phyloP scores from a whole-genome alignment of 768 basidiomycete species.

The Pisolithus orientalis region DNA sequence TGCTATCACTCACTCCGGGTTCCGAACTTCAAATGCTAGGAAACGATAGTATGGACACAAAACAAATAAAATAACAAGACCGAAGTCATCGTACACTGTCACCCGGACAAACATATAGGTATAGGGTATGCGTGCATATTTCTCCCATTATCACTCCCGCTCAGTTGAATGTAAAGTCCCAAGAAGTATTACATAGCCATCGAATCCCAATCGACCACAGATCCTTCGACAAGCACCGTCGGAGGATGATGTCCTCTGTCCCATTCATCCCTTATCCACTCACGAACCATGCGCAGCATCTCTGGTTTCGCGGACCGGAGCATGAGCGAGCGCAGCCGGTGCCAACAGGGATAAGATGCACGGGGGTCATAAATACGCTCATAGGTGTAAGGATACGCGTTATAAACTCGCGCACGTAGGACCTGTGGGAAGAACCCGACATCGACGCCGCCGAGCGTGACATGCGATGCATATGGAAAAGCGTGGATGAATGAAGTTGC shows the following conservation, averaged over 20 bases:
- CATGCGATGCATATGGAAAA: slow-evolving; percentile 16
- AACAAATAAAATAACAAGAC: too few relatives aligned
- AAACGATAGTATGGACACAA: too few relatives aligned
- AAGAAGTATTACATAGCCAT: background rate
- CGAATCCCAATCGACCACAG: slow-evolving; percentile 11
- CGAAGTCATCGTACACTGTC: too few relatives aligned
- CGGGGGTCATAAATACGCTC: background rate
- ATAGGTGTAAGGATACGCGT: slow-evolving; percentile 1
- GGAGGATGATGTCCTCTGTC: slow-evolving; percentile 7
- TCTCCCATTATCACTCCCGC: too few relatives aligned
- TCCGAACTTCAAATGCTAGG: too few relatives aligned
- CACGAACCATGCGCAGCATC: slow-evolving; percentile 12
- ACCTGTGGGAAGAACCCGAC: slow-evolving; percentile 18
- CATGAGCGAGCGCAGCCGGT: slow-evolving; percentile 12
- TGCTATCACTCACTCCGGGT: too few relatives aligned
- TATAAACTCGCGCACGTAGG: slow-evolving; percentile 6
- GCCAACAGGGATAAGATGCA: slow-evolving; percentile 9
- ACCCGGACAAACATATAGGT: too few relatives aligned
- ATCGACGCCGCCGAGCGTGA: slow-evolving; percentile 21
- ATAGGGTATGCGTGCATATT: too few relatives aligned
- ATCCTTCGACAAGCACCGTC: slow-evolving; percentile 14
- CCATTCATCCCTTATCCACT: slow-evolving; percentile 15
- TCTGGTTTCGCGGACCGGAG: slow-evolving; percentile 19
- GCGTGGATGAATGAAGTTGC: slow-evolving; percentile 22
- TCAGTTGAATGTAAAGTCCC: background rate